Evolutionary conservation across 139 green algal genomes (phyloP).

Genomic region (Mychonastes homosphaera): DNA sequence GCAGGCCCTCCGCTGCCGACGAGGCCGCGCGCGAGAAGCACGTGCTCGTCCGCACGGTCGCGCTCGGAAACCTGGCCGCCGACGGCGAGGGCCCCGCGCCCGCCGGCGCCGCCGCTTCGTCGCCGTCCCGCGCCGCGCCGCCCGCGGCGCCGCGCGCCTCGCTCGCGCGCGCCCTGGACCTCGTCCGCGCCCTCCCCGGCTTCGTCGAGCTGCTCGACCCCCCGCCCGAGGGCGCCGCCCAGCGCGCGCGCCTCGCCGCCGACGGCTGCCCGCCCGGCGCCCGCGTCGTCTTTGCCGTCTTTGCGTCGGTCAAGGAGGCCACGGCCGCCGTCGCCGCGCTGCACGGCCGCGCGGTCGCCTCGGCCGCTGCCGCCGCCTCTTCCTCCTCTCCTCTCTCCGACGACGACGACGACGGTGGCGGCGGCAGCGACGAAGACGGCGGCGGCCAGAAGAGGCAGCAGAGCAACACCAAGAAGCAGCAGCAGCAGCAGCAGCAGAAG

Average conservation of each 20-base stretch:
- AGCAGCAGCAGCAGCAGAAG: conserved; percentile 7
- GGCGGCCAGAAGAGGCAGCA: background rate
- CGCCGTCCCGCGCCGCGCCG: conserved; percentile 11
- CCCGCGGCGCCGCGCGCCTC: conserved; percentile 24
- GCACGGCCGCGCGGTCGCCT: conserved; percentile 32
- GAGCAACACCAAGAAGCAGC: conserved; percentile 9
- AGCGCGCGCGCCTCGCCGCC: conserved; percentile 36
- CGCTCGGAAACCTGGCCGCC: conserved; percentile 49
- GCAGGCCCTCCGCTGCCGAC: no score
- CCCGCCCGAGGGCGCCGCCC: conserved; percentile 28
- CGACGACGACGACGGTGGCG: no score
- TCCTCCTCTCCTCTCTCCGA: no score
- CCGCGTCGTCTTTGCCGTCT: conserved; percentile 45
- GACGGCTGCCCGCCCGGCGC: conserved; percentile 78
- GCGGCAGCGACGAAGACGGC: background rate
- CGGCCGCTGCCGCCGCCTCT: no score
- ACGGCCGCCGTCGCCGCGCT: conserved; percentile 58
- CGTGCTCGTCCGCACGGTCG: conserved; percentile 55
- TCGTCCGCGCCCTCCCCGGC: background rate
- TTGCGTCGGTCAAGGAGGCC: conserved; percentile 54
- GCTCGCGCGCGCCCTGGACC: background rate
- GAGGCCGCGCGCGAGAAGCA: conserved; percentile 46
- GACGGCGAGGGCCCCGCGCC: conserved; percentile 22
- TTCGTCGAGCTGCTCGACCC: conserved; percentile 36
- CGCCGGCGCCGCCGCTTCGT: conserved; percentile 21